These are phyloP conservation scores for Volvox reticuliferus DNA, from an alignment of 139 green algal species.

Conservation along the genomic window DNA sequence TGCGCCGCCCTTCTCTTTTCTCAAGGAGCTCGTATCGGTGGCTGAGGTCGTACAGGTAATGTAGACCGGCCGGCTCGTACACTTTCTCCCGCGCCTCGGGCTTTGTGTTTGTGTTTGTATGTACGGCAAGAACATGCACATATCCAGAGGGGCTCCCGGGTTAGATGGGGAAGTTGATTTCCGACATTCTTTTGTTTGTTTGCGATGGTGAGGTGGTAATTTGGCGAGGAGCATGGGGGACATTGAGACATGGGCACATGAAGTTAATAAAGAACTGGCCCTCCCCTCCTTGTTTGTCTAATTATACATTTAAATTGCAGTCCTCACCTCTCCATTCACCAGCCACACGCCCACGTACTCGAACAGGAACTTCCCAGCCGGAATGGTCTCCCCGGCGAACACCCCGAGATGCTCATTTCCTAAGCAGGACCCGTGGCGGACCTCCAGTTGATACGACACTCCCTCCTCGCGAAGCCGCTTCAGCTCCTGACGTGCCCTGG, in stretches of 20 bases:
- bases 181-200: background rate
- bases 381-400: background rate
- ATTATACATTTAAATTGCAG: too few species aligned
- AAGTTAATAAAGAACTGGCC: too few species aligned
- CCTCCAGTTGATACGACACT: background rate
- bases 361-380: background rate
- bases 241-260: too few species aligned
- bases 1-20: background rate
- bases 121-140: background rate
- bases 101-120: background rate
- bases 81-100: background rate
- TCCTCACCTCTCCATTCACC: background rate
- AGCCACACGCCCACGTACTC: conserved; percentile 16
- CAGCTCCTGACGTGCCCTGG: background rate
- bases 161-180: too few species aligned
- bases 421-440: background rate
- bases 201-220: too few species aligned
- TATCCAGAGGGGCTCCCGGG: background rate
- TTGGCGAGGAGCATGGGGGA: background rate
- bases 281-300: background rate
- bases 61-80: background rate
- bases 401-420: background rate
- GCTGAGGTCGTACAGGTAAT: conserved; percentile 24
- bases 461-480: background rate
- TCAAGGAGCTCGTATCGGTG: background rate